Evolutionary conservation across 805 yeast genomes (phyloP).

Genomic region (Candida incommunis): DNA sequence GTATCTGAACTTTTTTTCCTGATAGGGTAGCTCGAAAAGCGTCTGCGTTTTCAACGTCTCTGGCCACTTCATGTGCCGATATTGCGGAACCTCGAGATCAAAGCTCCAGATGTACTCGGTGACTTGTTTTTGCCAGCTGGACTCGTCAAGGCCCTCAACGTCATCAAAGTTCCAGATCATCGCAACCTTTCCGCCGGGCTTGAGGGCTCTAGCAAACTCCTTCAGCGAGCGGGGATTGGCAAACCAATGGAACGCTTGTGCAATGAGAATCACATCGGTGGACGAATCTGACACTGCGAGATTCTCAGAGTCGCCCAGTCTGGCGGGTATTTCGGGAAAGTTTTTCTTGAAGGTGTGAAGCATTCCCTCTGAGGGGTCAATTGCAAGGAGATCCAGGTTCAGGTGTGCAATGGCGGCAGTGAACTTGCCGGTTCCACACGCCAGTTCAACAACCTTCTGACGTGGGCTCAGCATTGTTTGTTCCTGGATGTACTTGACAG

Average conservation of each 20-base stretch:
- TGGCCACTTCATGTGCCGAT: conserved; percentile 36
- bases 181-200: conserved; percentile 35
- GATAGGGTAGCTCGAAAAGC: conserved; percentile 22
- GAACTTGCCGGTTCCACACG: conserved; percentile 54
- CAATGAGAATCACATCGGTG: conserved; percentile 37
- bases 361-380: conserved; percentile 50
- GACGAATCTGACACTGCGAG: conserved; percentile 32
- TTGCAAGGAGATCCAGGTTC: conserved; percentile 25
- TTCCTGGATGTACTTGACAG: conserved; percentile 30
- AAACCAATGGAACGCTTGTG: conserved; percentile 60
- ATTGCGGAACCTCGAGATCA: conserved; percentile 42
- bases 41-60: conserved; percentile 20
- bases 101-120: conserved; percentile 23
- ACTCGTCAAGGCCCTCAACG: conserved; percentile 12
- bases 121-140: conserved; percentile 27
- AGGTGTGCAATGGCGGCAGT: conserved; percentile 28
- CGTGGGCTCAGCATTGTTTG: conserved; percentile 23
- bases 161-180: conserved; percentile 47
- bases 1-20: conserved; percentile 22
- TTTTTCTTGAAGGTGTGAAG: conserved; percentile 29
- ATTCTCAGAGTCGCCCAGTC: conserved; percentile 30
- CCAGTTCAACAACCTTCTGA: conserved; percentile 32
- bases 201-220: conserved; percentile 38
- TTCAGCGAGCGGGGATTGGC: conserved; percentile 32
- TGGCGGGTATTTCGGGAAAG: conserved; percentile 29